Base-by-base conservation (phyloP, 2,329 filamentous ascomycete species). In the Diplocarpon rosae region DNA sequence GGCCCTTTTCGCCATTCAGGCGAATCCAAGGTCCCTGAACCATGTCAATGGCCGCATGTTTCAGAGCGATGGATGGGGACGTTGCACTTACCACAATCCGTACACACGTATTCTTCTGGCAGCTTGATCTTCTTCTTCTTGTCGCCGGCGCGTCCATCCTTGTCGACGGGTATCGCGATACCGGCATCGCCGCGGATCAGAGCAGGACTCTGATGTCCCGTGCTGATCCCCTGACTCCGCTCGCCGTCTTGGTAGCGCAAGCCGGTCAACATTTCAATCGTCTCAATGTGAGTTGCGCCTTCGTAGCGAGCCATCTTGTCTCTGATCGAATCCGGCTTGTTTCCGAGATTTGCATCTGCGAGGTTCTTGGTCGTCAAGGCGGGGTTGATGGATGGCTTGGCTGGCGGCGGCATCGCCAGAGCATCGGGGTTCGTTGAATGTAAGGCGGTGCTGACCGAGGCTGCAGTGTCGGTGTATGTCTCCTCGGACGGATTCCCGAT, bases 1-100 rank as follows among this genome's bases (percentile, higher is more conserved):
- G 90, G 90, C 0, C 90, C 90, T 63, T 95, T 95, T 50, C 90
- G 75, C 90, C 90, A 96, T 68, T 96, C 90, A 0, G 90, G 90
- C 13, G 86, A 94, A 60, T 95, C 89, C 33, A 93, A 72, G 0
- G 87, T 95, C 29, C 76, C 77, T 81, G 49, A 2, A 12, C 11
- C 37, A 29, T 15, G 27, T 38, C 13, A 39, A 27, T 37, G 16
- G 17, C 33, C 24, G 38, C 27, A 9, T 37, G 28, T 28, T 28
- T 17, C 14, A 10, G 27, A 24, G 17, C 30, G 31, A 24, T 17
- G 16, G 3, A 7, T n/a, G n/a, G 28, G 28, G 11, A 37, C 11
- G 24, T 27, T 38, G 24, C 8, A 68, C 73, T 52, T 67, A 70
- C 90, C 89, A 65, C 90, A 96, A 63, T 95, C 90, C 1, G 86